Base-by-base conservation (phyloP, 805 yeast genomes). In the Candida sphagnicola region DNA sequence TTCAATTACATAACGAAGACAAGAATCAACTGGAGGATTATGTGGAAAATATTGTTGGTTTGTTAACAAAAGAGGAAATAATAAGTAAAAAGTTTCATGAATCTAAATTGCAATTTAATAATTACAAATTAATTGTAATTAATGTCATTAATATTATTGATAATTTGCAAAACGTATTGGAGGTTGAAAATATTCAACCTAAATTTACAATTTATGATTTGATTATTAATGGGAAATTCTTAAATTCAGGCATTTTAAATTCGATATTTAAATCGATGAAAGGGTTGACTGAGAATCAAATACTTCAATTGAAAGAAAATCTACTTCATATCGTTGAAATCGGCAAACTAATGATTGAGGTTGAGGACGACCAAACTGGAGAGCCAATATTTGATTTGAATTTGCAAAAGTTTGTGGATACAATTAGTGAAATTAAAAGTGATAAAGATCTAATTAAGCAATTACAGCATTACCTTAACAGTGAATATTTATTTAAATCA, bases 161-260 rank as follows among this genome's bases (percentile, higher is more conserved):
- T 39, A 35, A 39, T 31, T 40, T 62, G 3, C 49, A 53, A 31
- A 36, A 33, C 6, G 19, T 18, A 8, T 16, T 30, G 19, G 25
- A 41, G 13, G 17, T 29, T 10, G 14, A n/a, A 12, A 31, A 26
- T 5, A 14, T 39, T 2, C 56, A 52, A 37, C 53, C 57, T 29
- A 59, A 53, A 38, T 56, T 63, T 28, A 59, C 62, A 37, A 46
- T 62, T 19, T 66, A 65, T 49, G 56, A 55, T 36, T 42, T 61
- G 23, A 44, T 62, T 11, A 50, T 61, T n/a, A 53, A 51, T 37
- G 52, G 56, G 32, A 56, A 61, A 41, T 41, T 62, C 18, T 39
- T 56, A 13, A 51, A 53, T 34, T 60, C 67, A 3, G 45, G 46
- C 11, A 51, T 47, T 30, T 49, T 57, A 18, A 54, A 48, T 12